These are phyloP conservation scores for Ambrosia hybrid DNA, from an alignment of 140 eudicot species.

Conservation along the genomic window DNA sequence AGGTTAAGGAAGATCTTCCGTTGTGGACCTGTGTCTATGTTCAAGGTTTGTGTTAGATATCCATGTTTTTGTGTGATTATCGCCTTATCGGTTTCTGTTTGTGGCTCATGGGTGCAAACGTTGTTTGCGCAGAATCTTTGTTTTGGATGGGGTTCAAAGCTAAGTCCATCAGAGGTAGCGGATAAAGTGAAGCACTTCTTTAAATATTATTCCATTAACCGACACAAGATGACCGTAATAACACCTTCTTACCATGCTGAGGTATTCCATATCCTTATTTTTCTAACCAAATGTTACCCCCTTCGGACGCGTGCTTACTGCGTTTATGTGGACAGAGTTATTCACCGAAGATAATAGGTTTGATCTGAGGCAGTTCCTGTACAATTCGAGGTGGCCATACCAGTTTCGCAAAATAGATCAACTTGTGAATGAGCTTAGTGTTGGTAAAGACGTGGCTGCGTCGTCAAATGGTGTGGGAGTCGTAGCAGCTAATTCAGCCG, in stretches of 20 bases:
- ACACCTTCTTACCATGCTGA: conserved; percentile 96
- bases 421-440: conserved; percentile 55
- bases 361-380: conserved; percentile 85
- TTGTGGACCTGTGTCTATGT: conserved; percentile 98
- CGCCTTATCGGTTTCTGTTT: not conserved
- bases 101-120: not conserved
- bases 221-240: conserved; percentile 94
- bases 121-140: conserved; percentile 70
- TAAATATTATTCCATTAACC: conserved; percentile 90
- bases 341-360: conserved; percentile 90
- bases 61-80: not conserved
- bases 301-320: not conserved
- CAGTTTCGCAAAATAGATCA: conserved; percentile 87
- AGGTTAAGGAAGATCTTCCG: conserved; percentile 89
- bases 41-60: conserved; percentile 57
- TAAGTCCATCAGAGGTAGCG: conserved; percentile 76
- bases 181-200: conserved; percentile 93
- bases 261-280: conserved; percentile 38
- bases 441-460: conserved; percentile 34
- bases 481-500: conserved; percentile 74
- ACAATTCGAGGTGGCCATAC: conserved; percentile 86
- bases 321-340: conserved; percentile 55
- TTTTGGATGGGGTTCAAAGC: conserved; percentile 67
- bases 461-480: conserved; percentile 76
- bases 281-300: not conserved